These are phyloP conservation scores for Triticum turgidum DNA, from an alignment of 176 grass and related monocot genomes.

Conservation along the genomic window DNA sequence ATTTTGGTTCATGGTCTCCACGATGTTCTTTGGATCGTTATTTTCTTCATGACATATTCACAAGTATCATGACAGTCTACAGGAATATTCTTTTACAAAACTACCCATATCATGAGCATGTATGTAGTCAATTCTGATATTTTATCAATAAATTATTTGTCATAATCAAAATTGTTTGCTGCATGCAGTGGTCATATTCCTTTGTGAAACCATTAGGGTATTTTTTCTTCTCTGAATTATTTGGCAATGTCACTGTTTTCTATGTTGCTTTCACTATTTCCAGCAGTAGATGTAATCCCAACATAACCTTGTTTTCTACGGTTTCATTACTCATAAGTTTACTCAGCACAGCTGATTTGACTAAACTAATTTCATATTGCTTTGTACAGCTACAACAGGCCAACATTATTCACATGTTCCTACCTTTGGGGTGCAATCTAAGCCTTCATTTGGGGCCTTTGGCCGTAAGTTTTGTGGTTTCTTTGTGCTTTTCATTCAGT, in stretches of 20 bases:
- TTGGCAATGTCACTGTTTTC: background rate
- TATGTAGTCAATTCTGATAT: background rate
- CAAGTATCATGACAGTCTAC: background rate
- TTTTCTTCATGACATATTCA: background rate
- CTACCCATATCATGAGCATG: background rate
- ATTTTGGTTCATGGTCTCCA: background rate
- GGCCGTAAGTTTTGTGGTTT: background rate
- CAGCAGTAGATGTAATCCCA: background rate
- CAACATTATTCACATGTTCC: background rate
- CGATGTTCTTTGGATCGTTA: background rate
- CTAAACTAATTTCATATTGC: conserved; percentile 2
- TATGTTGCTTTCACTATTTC: background rate
- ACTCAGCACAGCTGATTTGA: background rate
- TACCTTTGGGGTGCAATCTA: background rate
- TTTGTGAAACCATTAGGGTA: background rate
- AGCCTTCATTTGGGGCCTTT: background rate
- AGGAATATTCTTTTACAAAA: background rate
- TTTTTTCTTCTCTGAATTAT: background rate
- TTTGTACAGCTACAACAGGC: background rate
- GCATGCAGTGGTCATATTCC: background rate
- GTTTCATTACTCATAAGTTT: background rate
- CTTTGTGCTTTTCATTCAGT: conserved; percentile 9
- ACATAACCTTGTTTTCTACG: background rate
- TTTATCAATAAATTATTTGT: background rate
- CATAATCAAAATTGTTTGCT: background rate